phyloP scores from a whole-genome alignment of 2,329 filamentous ascomycete genomes.

The Nemania diffusa region DNA sequence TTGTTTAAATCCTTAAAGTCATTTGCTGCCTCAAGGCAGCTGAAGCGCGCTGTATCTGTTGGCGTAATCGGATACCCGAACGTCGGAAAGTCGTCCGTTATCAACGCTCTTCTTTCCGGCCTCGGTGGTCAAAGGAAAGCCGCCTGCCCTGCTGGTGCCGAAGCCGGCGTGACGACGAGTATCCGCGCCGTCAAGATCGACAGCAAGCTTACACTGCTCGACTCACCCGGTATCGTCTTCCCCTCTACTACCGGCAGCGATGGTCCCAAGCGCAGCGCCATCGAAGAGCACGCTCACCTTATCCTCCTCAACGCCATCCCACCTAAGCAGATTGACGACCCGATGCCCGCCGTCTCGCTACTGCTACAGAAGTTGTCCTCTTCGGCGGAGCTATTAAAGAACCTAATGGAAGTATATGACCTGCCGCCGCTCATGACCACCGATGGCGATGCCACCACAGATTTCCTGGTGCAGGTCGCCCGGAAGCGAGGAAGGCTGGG shows the following conservation, averaged over 20 bases:
- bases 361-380: constrained; percentile 83
- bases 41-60: constrained; percentile 90
- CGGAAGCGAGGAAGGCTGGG: constrained; percentile 90
- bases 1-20: constrained; percentile 92
- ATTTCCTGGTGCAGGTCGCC: constrained; percentile 95
- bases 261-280: constrained; percentile 56
- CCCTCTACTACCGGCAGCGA: constrained; percentile 65
- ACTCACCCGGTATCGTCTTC: constrained; percentile 95
- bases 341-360: constrained; percentile 84
- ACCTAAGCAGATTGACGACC: constrained; percentile 93
- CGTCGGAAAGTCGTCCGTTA: constrained; percentile 95
- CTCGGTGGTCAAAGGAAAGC: constrained; percentile 73
- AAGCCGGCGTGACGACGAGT: constrained; percentile 90
- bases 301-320: constrained; percentile 92
- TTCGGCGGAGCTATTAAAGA: constrained; percentile 77
- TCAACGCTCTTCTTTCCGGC: constrained; percentile 87
- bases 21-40: constrained; percentile 81
- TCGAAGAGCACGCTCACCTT: constrained; percentile 83
- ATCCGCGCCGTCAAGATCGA: constrained; percentile 93
- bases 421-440: constrained; percentile 79
- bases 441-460: constrained; percentile 81
- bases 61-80: constrained; percentile 97
- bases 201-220: constrained; percentile 91
- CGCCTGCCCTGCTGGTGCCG: constrained; percentile 87
- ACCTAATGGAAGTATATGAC: constrained; percentile 85